Evolutionary conservation across 257 asterid species (phyloP).

Genomic region (Solanum megistacrolobum): DNA sequence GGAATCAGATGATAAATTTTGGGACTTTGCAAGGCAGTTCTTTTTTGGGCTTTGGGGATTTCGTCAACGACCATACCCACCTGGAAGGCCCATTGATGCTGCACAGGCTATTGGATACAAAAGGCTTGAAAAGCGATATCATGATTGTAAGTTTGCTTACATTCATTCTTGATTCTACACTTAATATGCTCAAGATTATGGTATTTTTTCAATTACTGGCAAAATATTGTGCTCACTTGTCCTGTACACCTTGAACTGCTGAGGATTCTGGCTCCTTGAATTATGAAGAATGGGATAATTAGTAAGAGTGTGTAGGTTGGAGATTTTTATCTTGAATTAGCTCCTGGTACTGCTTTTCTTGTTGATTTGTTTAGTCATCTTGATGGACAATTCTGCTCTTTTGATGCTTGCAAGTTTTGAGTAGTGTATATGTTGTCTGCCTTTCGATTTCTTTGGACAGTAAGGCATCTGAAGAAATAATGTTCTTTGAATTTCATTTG

Average conservation of each 20-base stretch:
- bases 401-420: neutral
- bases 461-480: neutral
- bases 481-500: neutral
- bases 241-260: neutral
- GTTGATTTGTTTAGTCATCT: neutral
- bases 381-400: neutral
- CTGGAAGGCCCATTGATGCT: constrained; percentile 86
- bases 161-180: neutral
- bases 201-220: neutral
- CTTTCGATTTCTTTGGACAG: neutral
- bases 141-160: constrained; percentile 62
- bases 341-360: neutral
- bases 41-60: constrained; percentile 99
- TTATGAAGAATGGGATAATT: neutral
- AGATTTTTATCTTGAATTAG: neutral
- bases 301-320: neutral
- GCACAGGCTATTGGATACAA: constrained; percentile 96
- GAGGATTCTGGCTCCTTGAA: neutral
- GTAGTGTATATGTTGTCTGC: neutral
- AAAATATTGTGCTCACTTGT: neutral
- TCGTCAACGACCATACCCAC: constrained; percentile 89
- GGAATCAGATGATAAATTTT: constrained; percentile 84
- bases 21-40: constrained; percentile 96
- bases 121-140: constrained; percentile 67
- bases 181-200: neutral